Evolutionary conservation across 2,329 filamentous ascomycete genomes (phyloP).

Genomic region (Metarhizium brunneum): DNA sequence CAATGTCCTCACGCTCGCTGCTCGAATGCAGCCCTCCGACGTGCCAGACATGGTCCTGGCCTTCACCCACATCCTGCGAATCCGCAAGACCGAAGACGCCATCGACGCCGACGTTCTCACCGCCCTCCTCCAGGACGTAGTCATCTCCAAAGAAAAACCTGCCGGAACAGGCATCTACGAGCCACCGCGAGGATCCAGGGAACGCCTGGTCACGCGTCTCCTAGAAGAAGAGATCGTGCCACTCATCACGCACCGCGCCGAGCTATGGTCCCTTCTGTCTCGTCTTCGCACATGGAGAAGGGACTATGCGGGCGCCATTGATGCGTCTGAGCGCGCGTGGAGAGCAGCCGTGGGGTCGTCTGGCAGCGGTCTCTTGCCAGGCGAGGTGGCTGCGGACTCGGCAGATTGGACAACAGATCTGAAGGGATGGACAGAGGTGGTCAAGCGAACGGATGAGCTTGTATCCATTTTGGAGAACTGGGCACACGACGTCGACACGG

Average conservation of each 20-base stretch:
- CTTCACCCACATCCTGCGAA: conserved; percentile 63
- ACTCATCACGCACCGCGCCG: conserved; percentile 69
- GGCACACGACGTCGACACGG: conserved; percentile 52
- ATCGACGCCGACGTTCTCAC: conserved; percentile 67
- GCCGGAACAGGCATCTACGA: conserved; percentile 21
- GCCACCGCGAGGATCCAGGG: conserved; percentile 45
- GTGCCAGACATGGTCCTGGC: conserved; percentile 69
- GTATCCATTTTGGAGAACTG: conserved; percentile 78
- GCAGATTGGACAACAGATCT: conserved; percentile 41
- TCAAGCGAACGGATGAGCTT: conserved; percentile 70
- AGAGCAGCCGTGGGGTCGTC: conserved; percentile 54
- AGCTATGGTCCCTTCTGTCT: conserved; percentile 68
- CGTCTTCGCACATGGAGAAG: conserved; percentile 64
- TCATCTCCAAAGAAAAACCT: conserved; percentile 33
- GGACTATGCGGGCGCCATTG: conserved; percentile 63
- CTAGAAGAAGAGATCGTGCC: conserved; percentile 69
- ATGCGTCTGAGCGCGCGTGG: conserved; percentile 86
- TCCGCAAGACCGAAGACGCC: conserved; percentile 69
- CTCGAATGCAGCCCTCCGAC: conserved; percentile 65
- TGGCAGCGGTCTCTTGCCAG: conserved; percentile 33
- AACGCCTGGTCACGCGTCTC: conserved; percentile 58
- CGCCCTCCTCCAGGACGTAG: conserved; percentile 62
- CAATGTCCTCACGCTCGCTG: conserved; percentile 82
- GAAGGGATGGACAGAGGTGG: conserved; percentile 61
- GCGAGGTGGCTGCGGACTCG: conserved; percentile 11